Base-by-base conservation (phyloP, 768 basidiomycete species). In the Russula sp. region DNA sequence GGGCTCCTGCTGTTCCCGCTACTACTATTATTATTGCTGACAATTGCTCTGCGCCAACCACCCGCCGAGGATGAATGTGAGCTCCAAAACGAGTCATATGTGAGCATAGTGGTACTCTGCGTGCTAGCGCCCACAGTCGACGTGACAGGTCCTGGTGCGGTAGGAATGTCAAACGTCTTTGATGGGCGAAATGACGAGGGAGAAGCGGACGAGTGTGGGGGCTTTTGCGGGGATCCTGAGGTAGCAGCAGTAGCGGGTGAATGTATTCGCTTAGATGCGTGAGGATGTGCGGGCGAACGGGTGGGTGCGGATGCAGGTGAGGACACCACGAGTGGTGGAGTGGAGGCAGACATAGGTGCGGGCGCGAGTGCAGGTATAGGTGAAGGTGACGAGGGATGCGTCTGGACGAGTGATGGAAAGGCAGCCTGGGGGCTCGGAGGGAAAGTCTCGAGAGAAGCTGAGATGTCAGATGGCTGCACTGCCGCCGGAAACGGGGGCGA, bases 81-180 rank as follows among this genome's bases (percentile, higher is more conserved):
- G 51, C 61, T 69, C 68, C 68, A 69, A 20, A 69, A 69, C 38
- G 68, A 69, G 59, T 69, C 68, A 38, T 69, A 69, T 20, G 68
- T 69, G 59, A 69, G 68, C 66, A 60, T 38, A 26, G 55, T 46
- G 26, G 50, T 13, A 22, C 18, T 55, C 30, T 54, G 61, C 50
- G 30, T n/a, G 32, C 40, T 55, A 2, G 14, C 34, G 8, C 57
- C 30, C 50, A 48, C 46, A n/a, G 22, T 24, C 36, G 26, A 10
- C 20, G 49, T 28, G 28, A 22, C 46, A 4, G 26, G 61, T 10
- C 59, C 54, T 2, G 67, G 65, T 36, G 67, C 67, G 49, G 64
- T 63, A 9, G 67, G 67, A 10, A 68, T 68, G 62, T 68, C 67
- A 42, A 68, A 68, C 0, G 67, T 68, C 44, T 61, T 66, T 50